Conservation (phyloP, 495 filamentous ascomycete species). For the Penicillium canariense region DNA sequence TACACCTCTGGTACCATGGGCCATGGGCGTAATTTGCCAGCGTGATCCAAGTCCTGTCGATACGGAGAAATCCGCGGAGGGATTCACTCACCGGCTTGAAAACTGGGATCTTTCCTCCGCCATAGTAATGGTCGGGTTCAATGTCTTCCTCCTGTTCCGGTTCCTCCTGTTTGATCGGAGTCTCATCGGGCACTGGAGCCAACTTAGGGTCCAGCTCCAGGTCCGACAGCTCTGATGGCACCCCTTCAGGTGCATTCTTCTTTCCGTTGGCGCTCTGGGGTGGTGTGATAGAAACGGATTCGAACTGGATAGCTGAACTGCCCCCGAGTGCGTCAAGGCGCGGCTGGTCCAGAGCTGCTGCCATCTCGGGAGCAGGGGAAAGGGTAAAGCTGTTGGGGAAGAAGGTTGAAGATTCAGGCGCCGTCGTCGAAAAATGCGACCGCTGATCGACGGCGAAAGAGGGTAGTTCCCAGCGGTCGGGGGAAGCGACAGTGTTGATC, state of each 20-base stretch:
- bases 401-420: constrained; percentile 18
- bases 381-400: constrained; percentile 11
- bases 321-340: constrained; percentile 27
- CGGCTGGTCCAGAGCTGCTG: constrained; percentile 35
- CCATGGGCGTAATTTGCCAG: not conserved
- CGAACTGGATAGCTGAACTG: constrained; percentile 29
- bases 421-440: constrained; percentile 47
- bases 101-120: constrained; percentile 81
- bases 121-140: constrained; percentile 83
- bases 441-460: constrained; percentile 49
- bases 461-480: constrained; percentile 47
- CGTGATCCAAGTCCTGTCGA: not conserved
- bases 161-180: constrained; percentile 27
- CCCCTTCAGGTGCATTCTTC: constrained; percentile 43
- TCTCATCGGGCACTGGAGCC: constrained; percentile 21
- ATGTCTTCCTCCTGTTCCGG: constrained; percentile 57
- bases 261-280: constrained; percentile 47
- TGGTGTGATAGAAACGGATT: constrained; percentile 44
- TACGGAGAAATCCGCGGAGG: not conserved
- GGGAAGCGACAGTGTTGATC: constrained; percentile 20
- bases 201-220: constrained; percentile 43
- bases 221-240: constrained; percentile 46
- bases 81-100: constrained; percentile 75
- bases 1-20: not conserved
- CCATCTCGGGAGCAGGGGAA: constrained; percentile 28